phyloP scores from a whole-genome alignment of 2,329 filamentous ascomycete species.

The Whalleya microplaca region DNA sequence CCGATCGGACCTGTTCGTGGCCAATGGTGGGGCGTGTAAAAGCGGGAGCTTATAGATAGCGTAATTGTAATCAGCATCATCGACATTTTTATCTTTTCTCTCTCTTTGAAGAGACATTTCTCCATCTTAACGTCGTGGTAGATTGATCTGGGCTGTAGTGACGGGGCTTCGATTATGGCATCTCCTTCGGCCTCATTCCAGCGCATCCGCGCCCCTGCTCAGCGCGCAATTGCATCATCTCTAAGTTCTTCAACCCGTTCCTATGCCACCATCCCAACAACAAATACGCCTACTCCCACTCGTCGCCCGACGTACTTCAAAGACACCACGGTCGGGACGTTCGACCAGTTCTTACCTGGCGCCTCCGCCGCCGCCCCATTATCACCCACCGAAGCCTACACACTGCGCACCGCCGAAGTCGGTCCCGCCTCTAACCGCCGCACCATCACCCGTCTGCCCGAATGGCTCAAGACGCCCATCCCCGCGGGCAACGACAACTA shows the following conservation, averaged over 20 bases:
- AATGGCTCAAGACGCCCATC: conserved; percentile 96
- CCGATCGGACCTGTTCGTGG: conserved; percentile 6
- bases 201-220: conserved; percentile 34
- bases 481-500: conserved; percentile 80
- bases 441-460: conserved; percentile 76
- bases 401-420: conserved; percentile 65
- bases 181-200: conserved; percentile 32
- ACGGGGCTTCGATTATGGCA: conserved; percentile 27
- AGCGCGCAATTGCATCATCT: conserved; percentile 31
- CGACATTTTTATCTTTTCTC: conserved; percentile 13
- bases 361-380: conserved; percentile 48
- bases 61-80: conserved; percentile 21
- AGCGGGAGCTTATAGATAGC: conserved; percentile 11
- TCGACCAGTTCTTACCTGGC: conserved; percentile 59
- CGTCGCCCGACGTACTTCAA: conserved; percentile 61
- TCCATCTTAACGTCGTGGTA: background rate
- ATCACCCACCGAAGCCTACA: conserved; percentile 58
- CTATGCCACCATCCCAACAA: conserved; percentile 37
- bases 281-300: conserved; percentile 30
- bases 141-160: background rate
- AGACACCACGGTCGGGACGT: conserved; percentile 58
- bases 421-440: conserved; percentile 65
- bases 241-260: conserved; percentile 22
- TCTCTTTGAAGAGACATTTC: background rate
- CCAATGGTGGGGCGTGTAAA: conserved; percentile 23